A percentile compares a stretch with the other conserved stretches of the same genome.
Conservation (phyloP, 768 basidiomycete species). For the Xerocomellus dryophilus region DNA sequence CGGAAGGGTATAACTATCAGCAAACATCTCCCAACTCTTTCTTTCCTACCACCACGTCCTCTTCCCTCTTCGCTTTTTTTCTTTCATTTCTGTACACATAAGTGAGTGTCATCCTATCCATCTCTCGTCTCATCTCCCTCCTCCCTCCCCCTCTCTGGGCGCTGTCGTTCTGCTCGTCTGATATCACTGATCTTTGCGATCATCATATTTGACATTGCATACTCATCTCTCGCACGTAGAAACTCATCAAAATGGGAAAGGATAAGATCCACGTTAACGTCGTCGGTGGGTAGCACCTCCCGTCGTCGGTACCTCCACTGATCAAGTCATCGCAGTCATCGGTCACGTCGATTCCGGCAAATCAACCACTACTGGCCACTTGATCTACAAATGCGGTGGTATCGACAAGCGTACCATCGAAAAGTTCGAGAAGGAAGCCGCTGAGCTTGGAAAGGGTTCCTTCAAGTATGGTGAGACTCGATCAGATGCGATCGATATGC, state of each 20-base stretch:
- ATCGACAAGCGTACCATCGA: conserved; percentile 99
- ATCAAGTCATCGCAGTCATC: conserved; percentile 64
- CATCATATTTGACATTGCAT: conserved; percentile 1
- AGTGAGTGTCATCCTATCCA: conserved; percentile 36
- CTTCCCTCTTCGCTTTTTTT: conserved; percentile 28
- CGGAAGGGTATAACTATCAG: conserved; percentile 56
- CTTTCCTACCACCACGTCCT: conserved; percentile 37
- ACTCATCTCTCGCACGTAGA: conserved; percentile 34
- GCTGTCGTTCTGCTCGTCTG: background rate
- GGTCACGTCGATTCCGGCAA: conserved; percentile 99
- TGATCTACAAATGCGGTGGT: conserved; percentile 99
- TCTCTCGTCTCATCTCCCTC: conserved; percentile 10
- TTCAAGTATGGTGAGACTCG: conserved; percentile 85
- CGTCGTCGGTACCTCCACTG: conserved; percentile 13
- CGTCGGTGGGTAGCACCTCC: conserved; percentile 64
- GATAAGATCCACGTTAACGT: conserved; percentile 97
- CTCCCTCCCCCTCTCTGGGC: conserved; percentile 21
- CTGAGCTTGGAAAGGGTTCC: conserved; percentile 99
- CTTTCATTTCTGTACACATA: conserved; percentile 40
- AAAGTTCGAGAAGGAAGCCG: conserved; percentile 99
- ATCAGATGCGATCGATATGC: conserved; percentile 14
- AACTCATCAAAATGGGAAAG: conserved; percentile 85
- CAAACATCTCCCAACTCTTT: conserved; percentile 41
- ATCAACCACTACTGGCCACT: conserved; percentile 99
- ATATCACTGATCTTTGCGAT: conserved; percentile 27